Evolutionary conservation across 2,329 filamentous ascomycete species (phyloP).

Genomic region (Aspergillus texensis): DNA sequence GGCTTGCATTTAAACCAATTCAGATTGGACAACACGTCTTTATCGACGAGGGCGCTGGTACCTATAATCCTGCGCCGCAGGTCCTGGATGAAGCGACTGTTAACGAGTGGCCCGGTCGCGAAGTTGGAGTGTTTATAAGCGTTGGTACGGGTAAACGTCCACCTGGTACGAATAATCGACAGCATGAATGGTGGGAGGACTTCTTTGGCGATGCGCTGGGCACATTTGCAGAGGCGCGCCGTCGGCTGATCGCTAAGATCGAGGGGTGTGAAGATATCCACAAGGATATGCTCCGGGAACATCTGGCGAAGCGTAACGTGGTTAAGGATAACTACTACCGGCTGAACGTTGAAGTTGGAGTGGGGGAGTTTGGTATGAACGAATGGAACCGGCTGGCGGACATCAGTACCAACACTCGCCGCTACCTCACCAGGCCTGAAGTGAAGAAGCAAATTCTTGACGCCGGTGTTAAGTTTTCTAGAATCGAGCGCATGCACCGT

Average conservation of each 20-base stretch:
- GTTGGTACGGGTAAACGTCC: conserved; percentile 90
- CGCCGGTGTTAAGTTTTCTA: conserved; percentile 78
- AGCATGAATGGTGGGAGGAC: conserved; percentile 88
- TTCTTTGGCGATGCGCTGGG: conserved; percentile 73
- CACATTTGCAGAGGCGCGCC: conserved; percentile 86
- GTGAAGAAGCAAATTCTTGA: conserved; percentile 78
- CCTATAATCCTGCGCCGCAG: conserved; percentile 86
- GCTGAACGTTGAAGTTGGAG: conserved; percentile 93
- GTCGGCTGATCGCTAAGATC: conserved; percentile 84
- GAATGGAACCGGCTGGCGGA: conserved; percentile 94
- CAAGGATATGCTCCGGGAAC: conserved; percentile 78
- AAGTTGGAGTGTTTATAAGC: conserved; percentile 89
- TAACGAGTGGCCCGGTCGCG: conserved; percentile 93
- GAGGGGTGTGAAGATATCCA: conserved; percentile 94
- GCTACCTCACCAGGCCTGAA: conserved; percentile 73
- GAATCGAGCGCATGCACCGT: conserved; percentile 75
- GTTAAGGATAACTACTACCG: conserved; percentile 91
- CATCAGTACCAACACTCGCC: conserved; percentile 87
- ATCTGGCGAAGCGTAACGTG: conserved; percentile 75
- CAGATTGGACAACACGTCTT: conserved; percentile 92
- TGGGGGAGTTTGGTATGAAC: conserved; percentile 98
- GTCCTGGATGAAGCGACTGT: conserved; percentile 86
- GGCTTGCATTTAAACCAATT: conserved; percentile 93
- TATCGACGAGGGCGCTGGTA: conserved; percentile 87
- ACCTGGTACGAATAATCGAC: conserved; percentile 67